phyloP scores from a whole-genome alignment of 257 asterid genomes.

The Solanum peruvianum region DNA sequence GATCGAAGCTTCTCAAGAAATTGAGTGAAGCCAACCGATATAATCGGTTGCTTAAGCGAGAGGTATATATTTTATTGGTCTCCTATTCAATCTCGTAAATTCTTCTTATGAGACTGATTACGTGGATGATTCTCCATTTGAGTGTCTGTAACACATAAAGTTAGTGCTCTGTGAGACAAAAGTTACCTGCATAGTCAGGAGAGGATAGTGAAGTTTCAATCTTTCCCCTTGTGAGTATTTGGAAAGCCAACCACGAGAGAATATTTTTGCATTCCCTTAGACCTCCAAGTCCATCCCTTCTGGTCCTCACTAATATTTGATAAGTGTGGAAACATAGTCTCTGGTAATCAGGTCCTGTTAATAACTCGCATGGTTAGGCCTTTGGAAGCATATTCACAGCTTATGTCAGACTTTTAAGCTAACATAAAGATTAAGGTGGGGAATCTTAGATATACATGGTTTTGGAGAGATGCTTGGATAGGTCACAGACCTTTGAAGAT shows the following conservation, averaged over 20 bases:
- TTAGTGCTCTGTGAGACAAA: background rate
- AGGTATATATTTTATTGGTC: constrained; percentile 29
- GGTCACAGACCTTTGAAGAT: background rate
- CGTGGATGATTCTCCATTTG: background rate
- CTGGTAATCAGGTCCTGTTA: background rate
- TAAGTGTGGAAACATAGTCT: background rate
- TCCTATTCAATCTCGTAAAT: background rate
- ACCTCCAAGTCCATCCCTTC: background rate
- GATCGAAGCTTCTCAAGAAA: constrained; percentile 61
- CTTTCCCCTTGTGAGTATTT: background rate
- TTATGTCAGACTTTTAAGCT: background rate
- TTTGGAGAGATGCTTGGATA: background rate
- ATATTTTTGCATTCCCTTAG: background rate
- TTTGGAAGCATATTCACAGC: background rate
- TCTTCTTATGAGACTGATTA: background rate
- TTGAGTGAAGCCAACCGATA: constrained; percentile 89
- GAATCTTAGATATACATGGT: background rate
- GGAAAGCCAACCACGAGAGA: background rate
- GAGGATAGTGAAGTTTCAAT: background rate
- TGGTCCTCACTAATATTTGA: background rate
- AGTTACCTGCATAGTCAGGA: background rate
- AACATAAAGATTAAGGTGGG: background rate
- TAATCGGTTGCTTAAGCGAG: constrained; percentile 70
- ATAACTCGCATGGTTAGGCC: background rate
- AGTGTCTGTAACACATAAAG: background rate